Base-by-base conservation (phyloP, 441 rosid genomes). In the California macrophylla region DNA sequence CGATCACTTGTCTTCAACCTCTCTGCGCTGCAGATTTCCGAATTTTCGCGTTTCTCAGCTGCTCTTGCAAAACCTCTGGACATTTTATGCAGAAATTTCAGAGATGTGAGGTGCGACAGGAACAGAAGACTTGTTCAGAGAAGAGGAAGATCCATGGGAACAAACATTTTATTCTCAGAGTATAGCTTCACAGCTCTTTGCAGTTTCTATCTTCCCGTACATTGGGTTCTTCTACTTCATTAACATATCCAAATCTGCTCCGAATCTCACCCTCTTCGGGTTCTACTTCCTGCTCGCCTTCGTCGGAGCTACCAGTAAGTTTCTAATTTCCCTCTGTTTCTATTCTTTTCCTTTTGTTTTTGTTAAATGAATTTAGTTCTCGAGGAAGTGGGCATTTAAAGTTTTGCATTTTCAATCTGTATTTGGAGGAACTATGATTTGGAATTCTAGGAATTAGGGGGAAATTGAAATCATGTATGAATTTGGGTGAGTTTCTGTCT, bases 111-210 rank as follows among this genome's bases (percentile, higher is more conserved):
- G 62, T 6, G 52, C 28, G 50, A 40, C 68, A 25, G 38, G 76
- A 74, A 68, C 67, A 30, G 78, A 68, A 75, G 74, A 32, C 8
- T 58, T 45, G 15, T 65, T 32, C 69, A 69, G 66, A 78, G 70
- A 13, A 77, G 82, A 75, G 79, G 70, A 40, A 66, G 96, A 92
- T 69, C 87, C 95, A 65, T 90, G 98, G 98, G 83, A 89, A 38
- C 97, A 93, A 7, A 80, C 72, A 72, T 79, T 87, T 70, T 96
- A 89, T 72, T 86, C 95, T 13, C 77, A 87, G 80, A 88, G 94
- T 82, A 78, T 86, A 66, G 93, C 95, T 65, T 79, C 96, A 1
- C 96, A 86, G 81, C 98, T 88, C 25, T 89, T 91, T 54, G 89
- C 94, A 0, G 66, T 82, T 4, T 93, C 97, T 42, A 73, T 52